phyloP scores from a whole-genome alignment of 192 early-diverging fungal genomes.

The Gaertneriomyces semiglobifer region DNA sequence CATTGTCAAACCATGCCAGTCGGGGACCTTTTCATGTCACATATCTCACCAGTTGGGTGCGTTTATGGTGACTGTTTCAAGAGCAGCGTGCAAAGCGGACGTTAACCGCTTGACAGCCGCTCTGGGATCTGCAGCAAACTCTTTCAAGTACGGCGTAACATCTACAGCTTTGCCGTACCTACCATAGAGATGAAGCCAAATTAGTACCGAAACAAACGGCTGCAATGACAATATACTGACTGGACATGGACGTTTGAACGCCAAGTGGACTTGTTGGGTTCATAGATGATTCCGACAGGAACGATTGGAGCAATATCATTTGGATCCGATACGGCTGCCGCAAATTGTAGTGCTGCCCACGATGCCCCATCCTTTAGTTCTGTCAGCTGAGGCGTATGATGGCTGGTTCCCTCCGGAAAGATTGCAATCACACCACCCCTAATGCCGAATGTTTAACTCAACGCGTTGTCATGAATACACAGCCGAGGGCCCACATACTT shows the following conservation, averaged over 20 bases:
- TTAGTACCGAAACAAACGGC: no score
- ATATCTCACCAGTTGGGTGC: slow-evolving; percentile 21
- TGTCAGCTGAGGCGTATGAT: slow-evolving; percentile 16
- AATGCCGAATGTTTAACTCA: not conserved
- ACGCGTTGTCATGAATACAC: not conserved
- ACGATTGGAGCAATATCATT: slow-evolving; percentile 22
- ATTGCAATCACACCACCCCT: slow-evolving; percentile 30
- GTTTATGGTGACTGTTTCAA: slow-evolving; percentile 14
- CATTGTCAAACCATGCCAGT: not conserved
- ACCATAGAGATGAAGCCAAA: not conserved
- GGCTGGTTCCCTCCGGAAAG: slow-evolving; percentile 30
- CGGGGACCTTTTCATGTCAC: no score
- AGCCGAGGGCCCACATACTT: slow-evolving; percentile 1
- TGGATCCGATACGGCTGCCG: slow-evolving; percentile 4
- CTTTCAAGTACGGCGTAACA: slow-evolving; percentile 12
- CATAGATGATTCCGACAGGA: slow-evolving; percentile 26
- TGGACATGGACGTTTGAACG: slow-evolving; percentile 12
- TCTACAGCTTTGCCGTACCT: slow-evolving; percentile 26
- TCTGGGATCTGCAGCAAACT: slow-evolving; percentile 17
- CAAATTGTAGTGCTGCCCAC: slow-evolving; percentile 24
- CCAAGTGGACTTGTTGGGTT: slow-evolving; percentile 17
- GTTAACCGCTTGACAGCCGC: slow-evolving; percentile 27
- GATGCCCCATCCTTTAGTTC: slow-evolving; percentile 23
- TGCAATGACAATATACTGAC: not conserved
- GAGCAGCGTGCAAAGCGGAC: not conserved